Evolutionary conservation across 2,329 filamentous ascomycete genomes (phyloP).

Genomic region (Fusarium sp.): DNA sequence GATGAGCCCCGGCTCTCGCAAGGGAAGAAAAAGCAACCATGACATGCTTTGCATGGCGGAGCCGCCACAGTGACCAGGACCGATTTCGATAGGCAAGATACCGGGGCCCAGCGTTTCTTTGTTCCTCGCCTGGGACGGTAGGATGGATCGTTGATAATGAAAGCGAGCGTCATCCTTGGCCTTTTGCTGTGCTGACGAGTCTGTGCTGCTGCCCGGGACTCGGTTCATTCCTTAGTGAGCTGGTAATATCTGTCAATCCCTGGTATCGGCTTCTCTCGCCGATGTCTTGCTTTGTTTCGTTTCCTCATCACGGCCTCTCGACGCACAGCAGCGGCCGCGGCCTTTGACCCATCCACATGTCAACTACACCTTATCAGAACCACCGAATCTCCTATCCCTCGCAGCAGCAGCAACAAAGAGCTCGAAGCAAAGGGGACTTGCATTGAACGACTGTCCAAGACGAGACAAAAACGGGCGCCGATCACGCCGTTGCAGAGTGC

Average conservation of each 20-base stretch:
- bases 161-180: slow-evolving; percentile 17
- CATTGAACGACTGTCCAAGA: slow-evolving; percentile 5
- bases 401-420: slow-evolving; percentile 20
- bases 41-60: slow-evolving; percentile 36
- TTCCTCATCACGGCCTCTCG: background rate
- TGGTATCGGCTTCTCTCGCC: slow-evolving; percentile 22
- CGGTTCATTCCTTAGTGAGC: slow-evolving; percentile 24
- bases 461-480: slow-evolving; percentile 26
- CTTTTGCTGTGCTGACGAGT: slow-evolving; percentile 16
- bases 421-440: slow-evolving; percentile 20
- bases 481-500: slow-evolving; percentile 42
- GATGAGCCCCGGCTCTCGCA: slow-evolving; percentile 12
- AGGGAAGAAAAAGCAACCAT: slow-evolving; percentile 31
- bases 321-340: background rate
- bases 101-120: slow-evolving; percentile 14
- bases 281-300: slow-evolving; percentile 36
- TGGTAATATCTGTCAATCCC: slow-evolving; percentile 5
- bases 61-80: slow-evolving; percentile 14
- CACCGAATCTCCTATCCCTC: background rate
- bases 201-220: slow-evolving; percentile 8
- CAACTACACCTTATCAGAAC: background rate
- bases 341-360: background rate
- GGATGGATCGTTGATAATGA: slow-evolving; percentile 20
- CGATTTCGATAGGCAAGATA: slow-evolving; percentile 1
- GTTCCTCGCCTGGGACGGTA: slow-evolving; percentile 4